Evolutionary conservation across 2,329 filamentous ascomycete genomes (phyloP).

Genomic region (Aspergillus viridinutans): DNA sequence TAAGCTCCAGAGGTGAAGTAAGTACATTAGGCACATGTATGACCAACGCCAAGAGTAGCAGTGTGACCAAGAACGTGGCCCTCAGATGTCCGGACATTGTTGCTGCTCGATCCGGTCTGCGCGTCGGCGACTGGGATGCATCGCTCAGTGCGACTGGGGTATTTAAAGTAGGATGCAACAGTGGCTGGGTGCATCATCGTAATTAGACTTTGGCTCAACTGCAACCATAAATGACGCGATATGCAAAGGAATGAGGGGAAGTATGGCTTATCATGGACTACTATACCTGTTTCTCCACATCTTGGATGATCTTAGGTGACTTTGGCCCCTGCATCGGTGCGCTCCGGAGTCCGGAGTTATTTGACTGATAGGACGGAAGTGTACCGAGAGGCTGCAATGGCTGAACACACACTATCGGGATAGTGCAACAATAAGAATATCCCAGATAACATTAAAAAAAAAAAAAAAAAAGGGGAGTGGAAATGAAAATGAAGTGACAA

Average conservation of each 20-base stretch:
- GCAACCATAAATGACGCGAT: neutral
- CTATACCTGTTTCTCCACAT: constrained; percentile 32
- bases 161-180: constrained; percentile 2
- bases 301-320: constrained; percentile 4
- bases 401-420: neutral
- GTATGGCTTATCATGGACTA: neutral
- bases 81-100: constrained; percentile 17
- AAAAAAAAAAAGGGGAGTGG: neutral
- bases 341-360: neutral
- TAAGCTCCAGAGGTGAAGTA: constrained; percentile 18
- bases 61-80: constrained; percentile 13
- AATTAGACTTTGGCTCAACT: neutral
- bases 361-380: neutral
- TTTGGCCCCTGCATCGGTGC: neutral
- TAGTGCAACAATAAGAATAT: neutral
- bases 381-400: neutral
- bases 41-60: constrained; percentile 19
- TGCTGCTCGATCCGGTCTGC: neutral
- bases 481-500: neutral
- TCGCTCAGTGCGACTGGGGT: neutral
- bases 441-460: neutral
- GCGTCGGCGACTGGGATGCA: neutral
- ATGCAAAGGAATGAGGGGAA: constrained; percentile 1
- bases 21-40: constrained; percentile 18
- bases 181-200: constrained; percentile 13